Evolutionary conservation across 192 early-diverging fungal genomes (phyloP).

Genomic region (Coemansia sp.): DNA sequence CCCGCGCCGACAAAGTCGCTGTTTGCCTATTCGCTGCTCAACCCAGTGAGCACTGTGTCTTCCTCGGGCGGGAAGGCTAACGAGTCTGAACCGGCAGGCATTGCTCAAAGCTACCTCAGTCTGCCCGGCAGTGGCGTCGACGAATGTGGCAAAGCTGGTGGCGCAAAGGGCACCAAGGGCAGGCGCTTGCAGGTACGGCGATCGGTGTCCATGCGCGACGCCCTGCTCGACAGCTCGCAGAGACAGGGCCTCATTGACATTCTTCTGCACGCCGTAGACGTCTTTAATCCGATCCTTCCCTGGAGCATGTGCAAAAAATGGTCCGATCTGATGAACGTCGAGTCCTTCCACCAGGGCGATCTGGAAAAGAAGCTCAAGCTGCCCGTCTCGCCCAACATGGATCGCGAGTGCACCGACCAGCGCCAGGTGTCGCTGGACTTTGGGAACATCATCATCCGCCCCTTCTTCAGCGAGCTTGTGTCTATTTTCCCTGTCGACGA

Average conservation of each 20-base stretch:
- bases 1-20: conserved; percentile 14
- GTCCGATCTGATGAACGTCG: conserved; percentile 82
- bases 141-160: background rate
- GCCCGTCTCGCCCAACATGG: conserved; percentile 88
- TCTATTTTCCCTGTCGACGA: conserved; percentile 69
- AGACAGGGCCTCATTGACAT: conserved; percentile 62
- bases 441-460: conserved; percentile 79
- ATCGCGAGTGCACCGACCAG: conserved; percentile 68
- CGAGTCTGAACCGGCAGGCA: background rate
- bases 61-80: background rate
- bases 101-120: background rate
- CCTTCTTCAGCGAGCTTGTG: conserved; percentile 81
- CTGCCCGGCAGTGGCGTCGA: background rate
- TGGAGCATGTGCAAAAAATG: conserved; percentile 83
- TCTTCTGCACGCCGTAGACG: conserved; percentile 85
- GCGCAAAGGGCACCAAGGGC: conserved; percentile 7
- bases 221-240: conserved; percentile 55
- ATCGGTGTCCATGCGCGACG: conserved; percentile 48
- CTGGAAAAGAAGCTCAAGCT: conserved; percentile 69
- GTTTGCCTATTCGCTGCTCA: conserved; percentile 9
- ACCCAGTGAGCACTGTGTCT: background rate
- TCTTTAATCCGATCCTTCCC: conserved; percentile 83
- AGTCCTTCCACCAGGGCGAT: conserved; percentile 88
- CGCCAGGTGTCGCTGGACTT: conserved; percentile 77
- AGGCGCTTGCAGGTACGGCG: conserved; percentile 40